phyloP scores from a whole-genome alignment of 306 rosid genomes.

The Ziziphus jujuba region DNA sequence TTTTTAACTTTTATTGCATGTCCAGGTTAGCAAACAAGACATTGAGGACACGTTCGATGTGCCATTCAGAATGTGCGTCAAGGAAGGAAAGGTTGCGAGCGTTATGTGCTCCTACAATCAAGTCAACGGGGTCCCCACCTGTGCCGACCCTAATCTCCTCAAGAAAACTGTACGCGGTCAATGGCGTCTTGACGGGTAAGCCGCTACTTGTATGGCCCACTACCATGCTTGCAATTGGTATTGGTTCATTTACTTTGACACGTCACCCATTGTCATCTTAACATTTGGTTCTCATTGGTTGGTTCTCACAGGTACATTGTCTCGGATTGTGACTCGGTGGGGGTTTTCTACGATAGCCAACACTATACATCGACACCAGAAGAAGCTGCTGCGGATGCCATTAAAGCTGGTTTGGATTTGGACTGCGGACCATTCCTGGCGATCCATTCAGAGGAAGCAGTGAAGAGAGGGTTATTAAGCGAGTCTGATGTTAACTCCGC shows the following conservation, averaged over 20 bases:
- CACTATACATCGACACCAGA: conserved; percentile 84
- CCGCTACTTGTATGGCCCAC: not conserved
- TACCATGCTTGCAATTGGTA: too few species aligned
- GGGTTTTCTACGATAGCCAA: conserved; percentile 63
- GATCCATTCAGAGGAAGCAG: conserved; percentile 63
- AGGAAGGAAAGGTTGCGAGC: conserved; percentile 86
- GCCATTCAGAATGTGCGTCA: conserved; percentile 88
- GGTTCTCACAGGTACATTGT: conserved; percentile 62
- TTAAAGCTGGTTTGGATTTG: conserved; percentile 93
- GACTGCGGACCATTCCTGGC: conserved; percentile 90
- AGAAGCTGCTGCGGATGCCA: conserved; percentile 90
- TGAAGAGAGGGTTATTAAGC: conserved; percentile 57
- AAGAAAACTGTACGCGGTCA: conserved; percentile 62
- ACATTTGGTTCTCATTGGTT: not conserved
- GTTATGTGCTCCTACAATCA: conserved; percentile 96
- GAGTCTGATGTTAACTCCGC: conserved; percentile 59
- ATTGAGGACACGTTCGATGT: conserved; percentile 81
- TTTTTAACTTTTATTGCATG: too few species aligned
- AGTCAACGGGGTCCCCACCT: conserved; percentile 93
- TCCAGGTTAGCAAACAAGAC: conserved; percentile 89
- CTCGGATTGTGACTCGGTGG: conserved; percentile 89
- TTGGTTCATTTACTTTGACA: too few species aligned
- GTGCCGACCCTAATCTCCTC: conserved; percentile 89
- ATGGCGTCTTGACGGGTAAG: conserved; percentile 84
- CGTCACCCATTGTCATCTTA: not conserved